Percentiles rank a stretch among this genome's conserved stretches.
phyloP scores from a whole-genome alignment of 1,284 basidiomycete species.

The Ceratobasidium sp. region DNA sequence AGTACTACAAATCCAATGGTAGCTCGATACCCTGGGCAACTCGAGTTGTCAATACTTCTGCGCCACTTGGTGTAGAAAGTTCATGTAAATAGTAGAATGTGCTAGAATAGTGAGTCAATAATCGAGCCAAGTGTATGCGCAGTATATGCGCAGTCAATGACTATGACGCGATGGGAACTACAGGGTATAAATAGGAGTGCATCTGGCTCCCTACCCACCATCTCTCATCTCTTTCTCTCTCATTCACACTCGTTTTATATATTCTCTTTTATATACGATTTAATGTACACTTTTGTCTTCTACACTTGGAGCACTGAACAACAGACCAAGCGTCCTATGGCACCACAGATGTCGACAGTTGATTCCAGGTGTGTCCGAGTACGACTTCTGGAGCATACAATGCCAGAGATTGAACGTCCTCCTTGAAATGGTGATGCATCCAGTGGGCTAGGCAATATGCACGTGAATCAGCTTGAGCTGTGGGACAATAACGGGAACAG shows the following conservation, averaged over 20 bases:
- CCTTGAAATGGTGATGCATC: neutral
- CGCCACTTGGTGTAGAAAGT: no score
- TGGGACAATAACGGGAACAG: neutral
- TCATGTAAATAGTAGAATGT: no score
- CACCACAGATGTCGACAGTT: neutral
- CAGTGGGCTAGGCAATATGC: neutral
- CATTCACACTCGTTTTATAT: no score
- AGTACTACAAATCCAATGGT: neutral
- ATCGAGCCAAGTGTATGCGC: no score
- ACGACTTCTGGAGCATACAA: constrained; percentile 2
- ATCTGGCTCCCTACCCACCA: no score
- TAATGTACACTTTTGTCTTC: no score
- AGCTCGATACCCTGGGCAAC: neutral
- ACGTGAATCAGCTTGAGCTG: neutral
- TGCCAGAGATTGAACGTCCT: neutral
- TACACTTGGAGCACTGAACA: neutral
- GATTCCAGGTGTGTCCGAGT: neutral
- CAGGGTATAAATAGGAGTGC: no score
- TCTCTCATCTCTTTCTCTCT: no score
- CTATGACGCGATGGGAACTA: no score
- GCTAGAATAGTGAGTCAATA: no score
- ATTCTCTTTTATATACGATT: no score
- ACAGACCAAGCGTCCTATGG: neutral
- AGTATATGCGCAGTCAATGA: no score
- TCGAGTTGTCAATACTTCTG: neutral